phyloP scores from a whole-genome alignment of 2,329 filamentous ascomycete species.

The Phaeosphaeria sp. region DNA sequence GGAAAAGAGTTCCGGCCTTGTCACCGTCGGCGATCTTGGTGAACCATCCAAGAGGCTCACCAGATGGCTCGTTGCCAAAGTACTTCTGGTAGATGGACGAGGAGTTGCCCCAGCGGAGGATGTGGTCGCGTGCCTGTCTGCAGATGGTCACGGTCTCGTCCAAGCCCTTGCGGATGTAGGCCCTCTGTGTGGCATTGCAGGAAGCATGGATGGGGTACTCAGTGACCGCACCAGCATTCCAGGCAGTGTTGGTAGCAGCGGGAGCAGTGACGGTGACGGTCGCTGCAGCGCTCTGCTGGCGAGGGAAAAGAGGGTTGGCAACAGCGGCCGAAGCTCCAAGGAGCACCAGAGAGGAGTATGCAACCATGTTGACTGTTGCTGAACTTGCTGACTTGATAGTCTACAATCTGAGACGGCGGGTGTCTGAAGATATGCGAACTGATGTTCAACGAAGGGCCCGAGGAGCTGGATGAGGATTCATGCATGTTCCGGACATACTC shows the following conservation, averaged over 20 bases:
- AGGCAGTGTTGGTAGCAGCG: slow-evolving; percentile 29
- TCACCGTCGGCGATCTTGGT: slow-evolving; percentile 66
- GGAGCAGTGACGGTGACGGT: slow-evolving; percentile 31
- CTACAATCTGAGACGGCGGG: slow-evolving; percentile 5
- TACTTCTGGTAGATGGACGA: slow-evolving; percentile 70
- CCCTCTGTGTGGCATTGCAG: slow-evolving; percentile 68
- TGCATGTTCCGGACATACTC: slow-evolving; percentile 15
- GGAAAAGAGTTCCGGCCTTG: slow-evolving; percentile 65
- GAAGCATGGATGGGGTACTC: slow-evolving; percentile 65
- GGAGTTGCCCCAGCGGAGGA: slow-evolving; percentile 62
- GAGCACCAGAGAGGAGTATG: slow-evolving; percentile 28
- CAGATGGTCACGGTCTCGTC: slow-evolving; percentile 65
- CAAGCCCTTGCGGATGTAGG: slow-evolving; percentile 63
- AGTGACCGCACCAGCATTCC: slow-evolving; percentile 48
- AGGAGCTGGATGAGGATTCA: slow-evolving; percentile 27
- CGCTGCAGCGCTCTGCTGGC: slow-evolving; percentile 19
- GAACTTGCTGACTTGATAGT: slow-evolving; percentile 4
- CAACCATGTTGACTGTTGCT: slow-evolving; percentile 26
- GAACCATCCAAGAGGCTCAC: slow-evolving; percentile 67
- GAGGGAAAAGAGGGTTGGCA: slow-evolving; percentile 33
- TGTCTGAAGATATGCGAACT: slow-evolving; percentile 18
- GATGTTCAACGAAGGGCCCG: slow-evolving; percentile 21
- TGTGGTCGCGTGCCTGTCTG: slow-evolving; percentile 67
- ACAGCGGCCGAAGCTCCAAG: slow-evolving; percentile 34
- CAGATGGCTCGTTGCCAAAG: slow-evolving; percentile 67